Base-by-base conservation (phyloP, 768 basidiomycete species). In the Pleurotus cornucopiae region DNA sequence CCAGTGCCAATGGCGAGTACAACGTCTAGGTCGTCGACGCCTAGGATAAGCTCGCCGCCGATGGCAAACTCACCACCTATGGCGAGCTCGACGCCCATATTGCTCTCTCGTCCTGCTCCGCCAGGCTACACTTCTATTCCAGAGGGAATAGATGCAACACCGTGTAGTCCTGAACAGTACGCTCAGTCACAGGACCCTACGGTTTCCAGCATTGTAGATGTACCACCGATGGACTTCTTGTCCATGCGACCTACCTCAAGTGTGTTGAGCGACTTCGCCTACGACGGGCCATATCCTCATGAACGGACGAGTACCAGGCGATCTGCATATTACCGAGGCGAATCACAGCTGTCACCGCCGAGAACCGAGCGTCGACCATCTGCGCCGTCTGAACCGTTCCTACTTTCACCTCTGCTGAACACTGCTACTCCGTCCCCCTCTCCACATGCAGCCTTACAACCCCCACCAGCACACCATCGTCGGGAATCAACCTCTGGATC, bases 121-220 rank as follows among this genome's bases (percentile, higher is more conserved):
- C 51, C 51, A 41, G 51, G 51, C 9, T 52, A 52, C 51, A 39
- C 51, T 6, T 52, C 51, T 14, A 52, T 52, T 6, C 51, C 51
- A 40, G 51, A 52, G 37, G 51, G 51, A 14, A 21, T 52, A 14
- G 51, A 52, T 40, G 38, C 51, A 1, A 39, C 51, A 11, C 16
- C 21, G 4, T 52, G 20, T 43, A 34, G 41, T 20, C 39, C 41
- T 37, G 38, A 20, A 21, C 38, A 30, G 41, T 40, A 34, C 51
- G 14, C 38, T 39, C 30, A 34, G 30, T 34, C 30, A 7, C 30
- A 34, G 6, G 51, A 52, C 20, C 37, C 51, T 6, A 52, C 51
- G 6, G 51, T 52, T n/a, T 39, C 30, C 21, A 52, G 51, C 16
- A 21, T 52, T 20, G 51, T 52, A 39, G 41, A 52, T 37, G 51